Evolutionary conservation across 2,329 filamentous ascomycete species (phyloP), one percentile per base, ranked within the genome.

Genomic region (Alternaria triticimaculans): DNA sequence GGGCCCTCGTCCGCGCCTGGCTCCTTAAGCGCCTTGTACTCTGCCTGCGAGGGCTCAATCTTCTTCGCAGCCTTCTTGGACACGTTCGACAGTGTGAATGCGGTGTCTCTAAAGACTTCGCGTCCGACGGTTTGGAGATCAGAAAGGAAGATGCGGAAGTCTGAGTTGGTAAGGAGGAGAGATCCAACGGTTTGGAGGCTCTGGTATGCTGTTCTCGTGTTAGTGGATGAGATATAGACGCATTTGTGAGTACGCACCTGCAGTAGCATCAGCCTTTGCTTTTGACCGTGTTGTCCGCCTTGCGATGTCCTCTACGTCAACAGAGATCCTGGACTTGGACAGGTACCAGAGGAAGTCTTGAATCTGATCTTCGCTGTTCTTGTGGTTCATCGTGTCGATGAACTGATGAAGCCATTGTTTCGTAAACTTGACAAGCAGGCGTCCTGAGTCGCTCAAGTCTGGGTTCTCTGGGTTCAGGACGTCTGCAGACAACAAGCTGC

Each of bases 271-370:
- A 20, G 92, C 91, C 72, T 87, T 89, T 5, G 87, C 85, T 77
- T 89, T 92, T 18, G 87, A 87, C 69, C 85, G 86, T 53, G 85
- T 85, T 4, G 89, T 90, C 53, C 87, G 86, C 43, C 85, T 81
- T 3, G 86, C 84, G 48, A 94, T 82, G 63, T 92, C 86, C 18
- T 87, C 84, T 2, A 89, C 84, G 71, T 94, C 89, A 4, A 95
- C 80, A 1, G 87, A 87, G 6, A 96, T 82, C 33, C 87, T 87
- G n/a, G 93, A 90, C 76, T 92, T 91, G 66, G 89, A 84, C 50
- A 97, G 80, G 72, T 90, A 94, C 94, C 94, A 97, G 43, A 97
- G 84, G 67, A 97, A 92, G 73, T 97, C 93, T 78, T 98, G 95
- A 18, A 98, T 88, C 78, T 97, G 91, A 79, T 98, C 93, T 15